phyloP scores from a whole-genome alignment of 768 basidiomycete genomes.

The Podaxis carcinomalis region DNA sequence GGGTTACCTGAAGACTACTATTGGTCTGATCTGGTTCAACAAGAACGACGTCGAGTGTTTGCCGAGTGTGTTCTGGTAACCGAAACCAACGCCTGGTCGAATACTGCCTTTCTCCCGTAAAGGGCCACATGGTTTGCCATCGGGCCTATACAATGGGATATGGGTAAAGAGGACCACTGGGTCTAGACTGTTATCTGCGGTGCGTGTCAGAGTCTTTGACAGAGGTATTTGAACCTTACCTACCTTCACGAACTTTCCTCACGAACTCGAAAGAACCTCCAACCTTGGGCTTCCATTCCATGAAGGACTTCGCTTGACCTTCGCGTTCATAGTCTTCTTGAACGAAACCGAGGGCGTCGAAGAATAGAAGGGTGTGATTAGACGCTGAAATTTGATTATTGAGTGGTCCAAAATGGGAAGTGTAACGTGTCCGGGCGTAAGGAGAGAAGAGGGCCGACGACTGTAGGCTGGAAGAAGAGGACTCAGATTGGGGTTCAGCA shows the following conservation, averaged over 20 bases:
- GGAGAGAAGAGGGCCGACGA: conserved; percentile 39
- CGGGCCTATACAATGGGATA: conserved; percentile 81
- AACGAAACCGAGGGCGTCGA: conserved; percentile 70
- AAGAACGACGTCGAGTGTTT: conserved; percentile 63
- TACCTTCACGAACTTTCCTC: conserved; percentile 36
- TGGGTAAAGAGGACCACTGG: conserved; percentile 79
- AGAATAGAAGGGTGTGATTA: conserved; percentile 67
- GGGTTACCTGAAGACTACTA: conserved; percentile 68
- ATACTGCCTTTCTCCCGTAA: conserved; percentile 73
- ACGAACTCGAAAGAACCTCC: conserved; percentile 54
- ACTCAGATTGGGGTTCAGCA: conserved; percentile 11
- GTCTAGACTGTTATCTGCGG: conserved; percentile 26
- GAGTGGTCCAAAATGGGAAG: conserved; percentile 70
- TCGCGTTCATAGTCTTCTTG: conserved; percentile 66
- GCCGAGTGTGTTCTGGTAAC: conserved; percentile 84
- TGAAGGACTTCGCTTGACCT: conserved; percentile 32
- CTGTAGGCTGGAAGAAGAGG: conserved; percentile 38
- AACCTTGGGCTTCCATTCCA: conserved; percentile 42
- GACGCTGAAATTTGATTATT: conserved; percentile 61
- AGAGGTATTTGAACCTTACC: conserved; percentile 1
- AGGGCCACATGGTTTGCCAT: conserved; percentile 68
- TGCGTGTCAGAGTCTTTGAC: conserved; percentile 6
- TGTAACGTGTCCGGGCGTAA: conserved; percentile 52
- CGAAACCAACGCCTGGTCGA: conserved; percentile 66
- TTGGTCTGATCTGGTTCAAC: conserved; percentile 59